phyloP scores from a whole-genome alignment of 148 eudicot species.

The Bassia scoparia region DNA sequence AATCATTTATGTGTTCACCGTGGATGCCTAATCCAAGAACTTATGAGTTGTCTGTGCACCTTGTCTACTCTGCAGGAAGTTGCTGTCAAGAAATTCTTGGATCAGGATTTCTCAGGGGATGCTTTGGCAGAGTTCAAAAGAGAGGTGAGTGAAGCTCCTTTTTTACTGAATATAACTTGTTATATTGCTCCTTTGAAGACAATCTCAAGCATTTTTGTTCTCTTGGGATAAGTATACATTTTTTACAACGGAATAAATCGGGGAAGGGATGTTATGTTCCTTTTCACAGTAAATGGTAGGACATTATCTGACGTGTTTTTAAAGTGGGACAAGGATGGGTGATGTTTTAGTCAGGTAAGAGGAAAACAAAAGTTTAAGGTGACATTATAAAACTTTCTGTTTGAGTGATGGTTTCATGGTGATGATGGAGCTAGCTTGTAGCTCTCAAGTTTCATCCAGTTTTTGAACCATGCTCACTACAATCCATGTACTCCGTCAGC shows the following conservation, averaged over 20 bases:
- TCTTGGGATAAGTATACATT: neutral
- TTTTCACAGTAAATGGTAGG: neutral
- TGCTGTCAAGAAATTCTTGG: slow-evolving; percentile 97
- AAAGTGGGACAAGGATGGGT: slow-evolving; percentile 9
- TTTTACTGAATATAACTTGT: neutral
- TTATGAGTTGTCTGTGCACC: slow-evolving; percentile 1
- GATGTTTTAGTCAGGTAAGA: neutral
- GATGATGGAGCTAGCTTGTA: neutral
- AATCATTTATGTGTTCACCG: neutral
- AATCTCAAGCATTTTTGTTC: neutral
- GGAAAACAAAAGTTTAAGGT: neutral
- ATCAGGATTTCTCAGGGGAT: slow-evolving; percentile 98
- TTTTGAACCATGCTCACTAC: neutral
- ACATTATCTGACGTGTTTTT: slow-evolving; percentile 3
- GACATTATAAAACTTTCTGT: neutral
- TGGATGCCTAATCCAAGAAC: neutral
- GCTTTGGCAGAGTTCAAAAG: slow-evolving; percentile 96
- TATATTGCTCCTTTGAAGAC: slow-evolving; percentile 7
- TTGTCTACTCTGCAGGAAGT: slow-evolving; percentile 67
- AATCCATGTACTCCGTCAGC: neutral
- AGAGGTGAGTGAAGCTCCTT: slow-evolving; percentile 53
- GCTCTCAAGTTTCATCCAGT: neutral
- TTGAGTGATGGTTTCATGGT: neutral
- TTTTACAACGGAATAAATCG: neutral
- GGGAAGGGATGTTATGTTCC: neutral